Evolutionary conservation across 1,284 basidiomycete genomes (phyloP).

Genomic region (Laetiporus sulphureus): DNA sequence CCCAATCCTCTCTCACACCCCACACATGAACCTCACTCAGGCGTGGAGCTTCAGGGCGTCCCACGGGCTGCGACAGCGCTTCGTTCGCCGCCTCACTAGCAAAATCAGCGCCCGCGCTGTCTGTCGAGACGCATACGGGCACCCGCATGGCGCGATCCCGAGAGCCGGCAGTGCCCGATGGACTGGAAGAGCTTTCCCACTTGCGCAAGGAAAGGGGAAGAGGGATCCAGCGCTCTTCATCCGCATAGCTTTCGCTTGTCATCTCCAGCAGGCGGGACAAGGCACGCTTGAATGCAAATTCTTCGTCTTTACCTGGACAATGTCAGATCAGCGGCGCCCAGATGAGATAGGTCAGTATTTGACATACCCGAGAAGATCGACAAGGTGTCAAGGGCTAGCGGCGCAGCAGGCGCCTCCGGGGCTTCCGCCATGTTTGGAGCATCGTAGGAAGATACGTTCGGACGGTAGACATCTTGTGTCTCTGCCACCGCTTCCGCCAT

Average conservation of each 20-base stretch:
- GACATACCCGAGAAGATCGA: constrained; percentile 57
- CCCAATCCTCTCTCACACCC: constrained; percentile 44
- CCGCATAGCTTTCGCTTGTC: constrained; percentile 45
- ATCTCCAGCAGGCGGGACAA: constrained; percentile 64
- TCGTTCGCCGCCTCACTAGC: constrained; percentile 20
- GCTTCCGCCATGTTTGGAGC: constrained; percentile 33
- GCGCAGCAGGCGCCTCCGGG: constrained; percentile 17
- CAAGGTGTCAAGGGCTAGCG: constrained; percentile 36
- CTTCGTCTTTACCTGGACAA: constrained; percentile 50
- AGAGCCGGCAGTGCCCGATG: background rate
- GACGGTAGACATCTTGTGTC: constrained; percentile 48
- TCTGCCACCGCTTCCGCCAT: constrained; percentile 56
- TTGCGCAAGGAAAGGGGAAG: constrained; percentile 28
- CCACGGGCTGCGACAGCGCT: constrained; percentile 2
- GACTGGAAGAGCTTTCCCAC: constrained; percentile 27
- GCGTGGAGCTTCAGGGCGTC: constrained; percentile 32
- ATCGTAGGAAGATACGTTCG: constrained; percentile 57
- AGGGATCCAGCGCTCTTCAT: constrained; percentile 40
- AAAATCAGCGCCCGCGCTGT: constrained; percentile 17
- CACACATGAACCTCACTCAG: constrained; percentile 34
- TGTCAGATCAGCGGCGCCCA: background rate
- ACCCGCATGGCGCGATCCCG: no score
- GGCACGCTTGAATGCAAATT: constrained; percentile 64
- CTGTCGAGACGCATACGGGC: no score
- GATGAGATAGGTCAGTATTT: background rate